Base-by-base conservation (phyloP, 164 flowering plant species). In the Sedum album region DNA sequence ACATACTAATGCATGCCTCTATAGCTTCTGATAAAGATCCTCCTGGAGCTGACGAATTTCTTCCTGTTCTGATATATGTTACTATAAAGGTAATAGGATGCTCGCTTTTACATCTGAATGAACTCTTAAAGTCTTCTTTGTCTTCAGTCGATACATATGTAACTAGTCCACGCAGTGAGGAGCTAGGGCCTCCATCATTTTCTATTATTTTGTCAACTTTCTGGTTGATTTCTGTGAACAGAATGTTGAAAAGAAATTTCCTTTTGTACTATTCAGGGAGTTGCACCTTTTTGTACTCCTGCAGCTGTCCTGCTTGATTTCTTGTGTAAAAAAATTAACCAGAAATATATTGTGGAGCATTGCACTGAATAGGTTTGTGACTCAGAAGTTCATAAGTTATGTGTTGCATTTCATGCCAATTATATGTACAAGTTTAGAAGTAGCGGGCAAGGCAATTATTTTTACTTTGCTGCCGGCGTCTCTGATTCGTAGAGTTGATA, bases 1-100 rank as follows among this genome's bases (percentile, higher is more conserved):
- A 90, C 78, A 78, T 89, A 65, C 69, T 93, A 75, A 73, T 82
- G 60, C 90, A 89, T 83, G 97, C 96, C 63, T 84, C 98, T 18
- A 70, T 86, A 73, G 86, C 96, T 73, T 82, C 91, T 15, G 83
- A 88, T 69, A 88, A 84, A 67, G 76, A 86, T 80, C 94, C 91
- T 74, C 97, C 94, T 60, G 98, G 98, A 76, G 98, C 98, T 62
- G 98, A 93, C 77, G 98, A 91, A 69, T 93, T 93, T 75, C 94
- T 93, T 72, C 98, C 98, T 44, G 96, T 90, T 46, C 84, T 93
- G 38, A 93, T 93, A 67, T 93, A 82, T 81, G 93, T 91, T 51
- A 91, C 93, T 6, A 75, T 93, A 74, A 93, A 93, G 95, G 98
- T 86, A 76, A 63, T 26, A 28, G 31, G 20, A 28, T 11, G 33